phyloP scores from a whole-genome alignment of 2,329 filamentous ascomycete genomes.

The Cryphonectria parasitica region DNA sequence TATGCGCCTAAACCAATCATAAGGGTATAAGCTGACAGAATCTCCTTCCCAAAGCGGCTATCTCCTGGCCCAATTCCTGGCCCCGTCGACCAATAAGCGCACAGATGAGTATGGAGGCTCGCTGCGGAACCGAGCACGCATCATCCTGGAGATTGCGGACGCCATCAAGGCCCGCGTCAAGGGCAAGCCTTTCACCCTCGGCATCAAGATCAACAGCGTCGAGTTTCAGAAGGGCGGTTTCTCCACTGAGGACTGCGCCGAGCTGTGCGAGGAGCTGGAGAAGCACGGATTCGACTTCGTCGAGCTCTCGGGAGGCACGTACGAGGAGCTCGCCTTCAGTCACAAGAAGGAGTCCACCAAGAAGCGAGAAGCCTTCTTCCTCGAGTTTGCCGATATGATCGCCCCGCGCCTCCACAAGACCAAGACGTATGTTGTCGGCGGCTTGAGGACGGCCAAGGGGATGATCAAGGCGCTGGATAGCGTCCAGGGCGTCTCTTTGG shows the following conservation, averaged over 20 bases:
- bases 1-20: too few species aligned
- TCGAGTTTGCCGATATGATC: conserved; percentile 59
- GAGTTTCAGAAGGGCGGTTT: conserved; percentile 59
- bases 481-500: conserved; percentile 61
- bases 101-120: conserved; percentile 46
- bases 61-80: conserved; percentile 47
- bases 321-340: conserved; percentile 55
- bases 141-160: conserved; percentile 51
- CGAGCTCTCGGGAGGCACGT: conserved; percentile 62
- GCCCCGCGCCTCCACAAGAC: conserved; percentile 51
- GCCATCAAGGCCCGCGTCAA: conserved; percentile 40
- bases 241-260: conserved; percentile 51
- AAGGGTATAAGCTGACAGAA: background rate
- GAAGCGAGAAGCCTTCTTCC: conserved; percentile 60
- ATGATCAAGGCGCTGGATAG: conserved; percentile 58
- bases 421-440: conserved; percentile 57
- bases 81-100: conserved; percentile 42
- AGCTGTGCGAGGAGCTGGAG: conserved; percentile 54
- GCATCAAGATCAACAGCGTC: conserved; percentile 63
- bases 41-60: conserved; percentile 42
- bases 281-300: conserved; percentile 58
- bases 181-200: conserved; percentile 46
- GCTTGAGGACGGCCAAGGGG: conserved; percentile 54
- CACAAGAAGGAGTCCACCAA: conserved; percentile 58
- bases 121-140: conserved; percentile 49